Conservation (phyloP, 257 asterid genomes). For the Solanum appendiculatum region DNA sequence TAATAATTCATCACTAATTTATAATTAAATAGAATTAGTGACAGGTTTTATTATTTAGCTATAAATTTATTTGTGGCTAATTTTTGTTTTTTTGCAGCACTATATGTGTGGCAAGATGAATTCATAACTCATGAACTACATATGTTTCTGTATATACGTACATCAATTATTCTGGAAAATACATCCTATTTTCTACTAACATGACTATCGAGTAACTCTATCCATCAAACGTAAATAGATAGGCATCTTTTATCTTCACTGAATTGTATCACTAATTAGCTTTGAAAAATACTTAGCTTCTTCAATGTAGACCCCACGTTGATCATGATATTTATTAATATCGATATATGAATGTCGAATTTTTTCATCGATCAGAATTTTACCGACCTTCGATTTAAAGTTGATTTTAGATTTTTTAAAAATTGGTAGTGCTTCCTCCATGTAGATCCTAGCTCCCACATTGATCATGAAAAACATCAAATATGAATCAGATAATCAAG, state of each 20-base stretch:
- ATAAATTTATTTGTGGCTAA: too few species aligned
- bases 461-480: neutral
- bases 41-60: neutral
- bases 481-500: neutral
- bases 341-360: too few species aligned
- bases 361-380: neutral
- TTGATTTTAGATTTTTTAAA: too few species aligned
- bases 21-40: neutral
- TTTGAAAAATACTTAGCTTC: too few species aligned
- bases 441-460: neutral
- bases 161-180: neutral
- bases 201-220: too few species aligned
- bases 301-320: too few species aligned
- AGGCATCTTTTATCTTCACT: too few species aligned
- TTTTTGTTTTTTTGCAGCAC: too few species aligned
- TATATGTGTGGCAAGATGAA: too few species aligned
- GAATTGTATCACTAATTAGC: neutral
- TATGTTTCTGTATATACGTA: rapidly evolving
- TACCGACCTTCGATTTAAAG: neutral
- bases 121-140: neutral
- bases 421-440: neutral
- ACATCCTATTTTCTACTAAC: too few species aligned
- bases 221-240: too few species aligned
- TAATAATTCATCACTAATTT: neutral
- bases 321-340: too few species aligned